Evolutionary conservation across 495 filamentous ascomycete species (phyloP).

Genomic region (Penicillium verhagenii): DNA sequence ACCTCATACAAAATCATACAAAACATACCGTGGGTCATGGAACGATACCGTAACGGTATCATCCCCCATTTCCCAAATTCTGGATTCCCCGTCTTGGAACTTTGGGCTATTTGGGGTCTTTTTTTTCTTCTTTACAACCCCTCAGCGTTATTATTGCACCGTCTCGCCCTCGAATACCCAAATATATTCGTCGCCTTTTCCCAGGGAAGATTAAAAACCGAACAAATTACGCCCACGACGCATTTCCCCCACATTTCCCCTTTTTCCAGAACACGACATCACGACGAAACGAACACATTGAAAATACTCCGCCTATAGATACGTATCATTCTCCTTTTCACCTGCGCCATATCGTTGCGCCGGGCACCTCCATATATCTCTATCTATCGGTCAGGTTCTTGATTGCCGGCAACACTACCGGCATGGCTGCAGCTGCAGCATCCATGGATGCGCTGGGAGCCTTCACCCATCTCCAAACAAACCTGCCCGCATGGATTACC

Average conservation of each 20-base stretch:
- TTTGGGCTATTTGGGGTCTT: neutral
- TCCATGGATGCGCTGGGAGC: conserved; percentile 64
- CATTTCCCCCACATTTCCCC: neutral
- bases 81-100: conserved; percentile 5
- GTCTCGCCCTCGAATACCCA: neutral
- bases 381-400: neutral
- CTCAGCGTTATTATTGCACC: neutral
- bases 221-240: neutral
- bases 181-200: neutral
- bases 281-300: conserved; percentile 31
- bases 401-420: neutral
- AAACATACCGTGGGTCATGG: conserved; percentile 6
- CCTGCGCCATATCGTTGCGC: neutral
- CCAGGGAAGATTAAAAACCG: neutral
- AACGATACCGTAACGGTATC: conserved; percentile 21
- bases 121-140: conserved; percentile 3
- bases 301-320: neutral
- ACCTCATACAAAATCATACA: too few species aligned
- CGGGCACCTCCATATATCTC: neutral
- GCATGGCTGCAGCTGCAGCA: conserved; percentile 25
- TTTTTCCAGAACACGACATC: conserved; percentile 17
- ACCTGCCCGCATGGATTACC: conserved; percentile 67
- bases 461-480: conserved; percentile 53
- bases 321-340: neutral
- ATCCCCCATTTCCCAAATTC: neutral